These are phyloP conservation scores for Spatholobus suberectus DNA, from an alignment of 306 rosid genomes.

Conservation along the genomic window DNA sequence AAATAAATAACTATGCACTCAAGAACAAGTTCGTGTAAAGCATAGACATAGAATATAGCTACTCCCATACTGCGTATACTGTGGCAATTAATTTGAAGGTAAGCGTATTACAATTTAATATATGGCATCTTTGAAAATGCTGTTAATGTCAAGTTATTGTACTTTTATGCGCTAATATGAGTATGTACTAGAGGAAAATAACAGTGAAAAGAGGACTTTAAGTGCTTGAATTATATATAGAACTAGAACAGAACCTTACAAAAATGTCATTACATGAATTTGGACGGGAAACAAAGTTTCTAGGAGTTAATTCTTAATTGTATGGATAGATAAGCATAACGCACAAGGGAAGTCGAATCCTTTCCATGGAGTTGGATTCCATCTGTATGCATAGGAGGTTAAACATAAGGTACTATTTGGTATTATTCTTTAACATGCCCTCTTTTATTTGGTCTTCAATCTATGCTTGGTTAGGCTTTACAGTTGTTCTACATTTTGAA, in stretches of 20 bases:
- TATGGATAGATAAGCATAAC: background rate
- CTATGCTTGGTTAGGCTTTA: no score
- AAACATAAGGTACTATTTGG: no score
- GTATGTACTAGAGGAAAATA: background rate
- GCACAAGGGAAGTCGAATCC: background rate
- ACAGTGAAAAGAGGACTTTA: background rate
- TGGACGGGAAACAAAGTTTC: background rate
- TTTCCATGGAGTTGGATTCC: background rate
- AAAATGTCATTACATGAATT: background rate
- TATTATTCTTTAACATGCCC: no score
- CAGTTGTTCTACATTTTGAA: no score
- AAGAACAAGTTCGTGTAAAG: slow-evolving; percentile 20
- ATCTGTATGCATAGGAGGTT: no score
- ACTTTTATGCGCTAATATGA: background rate
- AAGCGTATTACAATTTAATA: background rate
- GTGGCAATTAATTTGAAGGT: slow-evolving; percentile 16
- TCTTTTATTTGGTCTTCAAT: no score
- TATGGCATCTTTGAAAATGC: background rate
- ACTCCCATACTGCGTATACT: slow-evolving; percentile 20
- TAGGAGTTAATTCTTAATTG: background rate
- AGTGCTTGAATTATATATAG: background rate
- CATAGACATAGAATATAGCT: slow-evolving; percentile 14
- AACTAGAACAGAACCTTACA: no score
- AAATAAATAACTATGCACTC: slow-evolving; percentile 38
- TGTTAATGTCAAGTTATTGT: background rate